Percentiles rank a stretch among this genome's conserved stretches.
These are phyloP conservation scores for Tylopilus plumbeoviolaceoides DNA, from an alignment of 768 basidiomycete species.

Conservation along the genomic window DNA sequence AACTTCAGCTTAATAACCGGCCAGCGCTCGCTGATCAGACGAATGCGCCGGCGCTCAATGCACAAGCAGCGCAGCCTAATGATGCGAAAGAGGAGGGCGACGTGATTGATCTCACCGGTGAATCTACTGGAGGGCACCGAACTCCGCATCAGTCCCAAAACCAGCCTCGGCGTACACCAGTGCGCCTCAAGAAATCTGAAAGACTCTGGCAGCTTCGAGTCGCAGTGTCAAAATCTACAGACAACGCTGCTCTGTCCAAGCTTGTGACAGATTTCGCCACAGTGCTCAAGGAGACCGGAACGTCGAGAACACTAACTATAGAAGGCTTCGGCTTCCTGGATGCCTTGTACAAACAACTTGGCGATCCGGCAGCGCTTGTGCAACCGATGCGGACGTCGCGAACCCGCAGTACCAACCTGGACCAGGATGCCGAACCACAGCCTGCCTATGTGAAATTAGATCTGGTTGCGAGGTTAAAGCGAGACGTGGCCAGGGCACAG, in stretches of 20 bases:
- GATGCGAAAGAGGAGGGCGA: conserved; percentile 19
- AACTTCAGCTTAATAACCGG: conserved; percentile 52
- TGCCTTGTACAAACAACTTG: conserved; percentile 64
- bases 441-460: conserved; percentile 54
- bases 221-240: conserved; percentile 42
- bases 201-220: conserved; percentile 47
- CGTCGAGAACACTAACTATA: conserved; percentile 61
- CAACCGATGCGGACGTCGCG: conserved; percentile 47
- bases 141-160: conserved; percentile 13
- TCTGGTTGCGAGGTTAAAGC: conserved; percentile 53
- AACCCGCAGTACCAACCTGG: conserved; percentile 40
- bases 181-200: conserved; percentile 40
- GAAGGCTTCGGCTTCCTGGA: conserved; percentile 72
- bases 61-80: conserved; percentile 33
- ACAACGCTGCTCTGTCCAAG: conserved; percentile 51
- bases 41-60: conserved; percentile 33
- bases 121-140: conserved; percentile 32
- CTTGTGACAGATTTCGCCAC: conserved; percentile 59
- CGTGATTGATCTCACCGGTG: conserved; percentile 44
- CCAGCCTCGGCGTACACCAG: conserved; percentile 28
- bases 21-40: conserved; percentile 49
- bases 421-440: conserved; percentile 37
- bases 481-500: conserved; percentile 47
- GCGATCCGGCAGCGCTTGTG: conserved; percentile 58
- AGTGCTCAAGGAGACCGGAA: conserved; percentile 56